Evolutionary conservation across 345 rosid genomes (phyloP), one percentile per base, ranked within the genome.

Genomic region (Pistacia atlantica): DNA sequence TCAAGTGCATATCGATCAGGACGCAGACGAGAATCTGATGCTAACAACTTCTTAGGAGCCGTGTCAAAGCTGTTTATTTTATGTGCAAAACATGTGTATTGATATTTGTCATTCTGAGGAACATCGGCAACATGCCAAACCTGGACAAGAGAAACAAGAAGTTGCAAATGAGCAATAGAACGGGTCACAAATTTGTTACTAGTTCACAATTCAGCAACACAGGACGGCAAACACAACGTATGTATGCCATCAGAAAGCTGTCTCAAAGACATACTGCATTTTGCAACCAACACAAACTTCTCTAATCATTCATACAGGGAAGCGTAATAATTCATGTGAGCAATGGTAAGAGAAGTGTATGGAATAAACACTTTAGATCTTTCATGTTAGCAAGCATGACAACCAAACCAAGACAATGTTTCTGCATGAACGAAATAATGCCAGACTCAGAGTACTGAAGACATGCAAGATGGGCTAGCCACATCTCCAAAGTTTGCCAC

Each of bases 11-110:
- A 87, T 91, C 97, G 86, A 72, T 93, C 97, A 11, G 97, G 88
- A 37, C 97, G 95, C 78, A 93, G 69, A 72, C 97, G 90, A 37
- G 97, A 90, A 86, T 93, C 97, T 45, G 97, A 93, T 33, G 91
- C 83, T 74, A 93, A 80, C 52, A 91, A 88, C 87, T 87, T 93
- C 85, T 86, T 90, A 1, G 96, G 97, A 63, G 97, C 96, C 63
- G 93, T 88, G 81, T 87, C 91, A 69, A 89, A 93, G 88, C 97
- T 93, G 82, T 91, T 93, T 64, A 93, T 77, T 87, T 93, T 93
- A 83, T 91, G 97, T 62, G 97, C 91, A 87, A 93, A 93, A 77
- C 89, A 73, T 64, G 97, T 89, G 69, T 82, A 89, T 77, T 91
- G 94, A 80, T 82, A 91, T 71, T 93, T 93, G 79, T 93, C 97